Percentiles rank a stretch among this genome's conserved stretches.
Evolutionary conservation across 305 asterid species (phyloP).

Genomic region (Fraxinus floribunda): DNA sequence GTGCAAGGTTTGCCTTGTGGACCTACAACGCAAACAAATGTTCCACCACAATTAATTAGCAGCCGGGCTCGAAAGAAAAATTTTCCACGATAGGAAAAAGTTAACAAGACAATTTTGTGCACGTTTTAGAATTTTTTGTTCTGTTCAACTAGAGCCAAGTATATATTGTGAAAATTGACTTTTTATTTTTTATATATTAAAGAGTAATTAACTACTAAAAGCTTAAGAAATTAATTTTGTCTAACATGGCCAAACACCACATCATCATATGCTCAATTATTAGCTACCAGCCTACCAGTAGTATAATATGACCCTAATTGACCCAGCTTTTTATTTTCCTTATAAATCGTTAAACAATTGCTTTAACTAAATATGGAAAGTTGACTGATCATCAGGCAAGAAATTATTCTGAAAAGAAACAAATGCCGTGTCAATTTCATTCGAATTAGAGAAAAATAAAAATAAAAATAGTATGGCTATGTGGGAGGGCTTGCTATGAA

Average conservation of each 20-base stretch:
- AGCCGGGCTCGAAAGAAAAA: neutral
- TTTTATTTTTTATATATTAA: neutral
- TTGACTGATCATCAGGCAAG: conserved; percentile 25
- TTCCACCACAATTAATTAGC: neutral
- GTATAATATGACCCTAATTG: neutral
- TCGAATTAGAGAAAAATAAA: neutral
- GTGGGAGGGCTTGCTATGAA: neutral
- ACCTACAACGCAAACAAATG: conserved; percentile 35
- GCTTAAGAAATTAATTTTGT: neutral
- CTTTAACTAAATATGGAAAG: neutral
- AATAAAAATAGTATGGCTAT: neutral
- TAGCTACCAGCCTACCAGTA: neutral
- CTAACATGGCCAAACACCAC: neutral
- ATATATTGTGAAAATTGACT: neutral
- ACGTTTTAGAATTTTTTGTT: neutral
- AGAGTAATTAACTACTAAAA: neutral
- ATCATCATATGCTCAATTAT: neutral
- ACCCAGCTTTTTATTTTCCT: neutral
- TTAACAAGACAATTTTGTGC: neutral
- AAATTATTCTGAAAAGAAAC: conserved; percentile 27
- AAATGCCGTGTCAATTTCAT: neutral
- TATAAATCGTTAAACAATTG: neutral
- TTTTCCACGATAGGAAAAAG: neutral
- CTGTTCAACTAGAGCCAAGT: neutral
- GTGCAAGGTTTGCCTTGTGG: conserved; percentile 72